Evolutionary conservation across 768 basidiomycete species (phyloP), one percentile per base, ranked within the genome.

Genomic region (Suillus lakei): DNA sequence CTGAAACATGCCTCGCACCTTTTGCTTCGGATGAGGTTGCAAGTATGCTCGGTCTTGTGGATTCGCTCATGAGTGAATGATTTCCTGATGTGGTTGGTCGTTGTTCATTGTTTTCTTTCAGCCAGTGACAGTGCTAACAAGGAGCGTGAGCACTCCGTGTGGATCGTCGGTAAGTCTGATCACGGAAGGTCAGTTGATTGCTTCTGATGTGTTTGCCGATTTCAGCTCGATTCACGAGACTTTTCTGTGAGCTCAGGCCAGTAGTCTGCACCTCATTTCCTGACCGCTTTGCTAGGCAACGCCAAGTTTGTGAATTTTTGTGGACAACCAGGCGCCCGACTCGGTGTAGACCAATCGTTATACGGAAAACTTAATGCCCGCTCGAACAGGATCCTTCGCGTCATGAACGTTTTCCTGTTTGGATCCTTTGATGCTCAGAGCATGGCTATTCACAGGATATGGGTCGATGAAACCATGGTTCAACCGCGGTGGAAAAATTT

Each of bases 381-480:
- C 38, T 60, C 43, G 38, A 39, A 18, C 23, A 48, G 28, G 46
- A 44, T 73, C 5, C 54, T 82, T 0, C 9, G 50, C 4, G 32
- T 74, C 2, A 54, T 54, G 51, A 81, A 80, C 2, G 75, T 76
- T 0, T 51, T 84, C 5, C 72, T 86, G 1, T 86, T 86, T 72
- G 79, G 70, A 13, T 79, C 82, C 2, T 85, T 86, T 0, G 77
- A 82, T 48, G 72, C 80, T 6, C 82, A 86, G 69, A 69, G 82
- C 21, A 70, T 70, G 21, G 72, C 71, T 34, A 61, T 86, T 61
- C 77, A 82, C 48, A 78, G 72, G 21, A 79, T 83, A 43, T 85
- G 78, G 78, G 77, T 83, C 5, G 86, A 86, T 70, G 69, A 72
- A 0, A 74, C 80, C 10, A 75, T 84, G 62, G 77, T 79, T 44